phyloP scores from a whole-genome alignment of 805 yeast species.

The Cyberlindnera japonica region DNA sequence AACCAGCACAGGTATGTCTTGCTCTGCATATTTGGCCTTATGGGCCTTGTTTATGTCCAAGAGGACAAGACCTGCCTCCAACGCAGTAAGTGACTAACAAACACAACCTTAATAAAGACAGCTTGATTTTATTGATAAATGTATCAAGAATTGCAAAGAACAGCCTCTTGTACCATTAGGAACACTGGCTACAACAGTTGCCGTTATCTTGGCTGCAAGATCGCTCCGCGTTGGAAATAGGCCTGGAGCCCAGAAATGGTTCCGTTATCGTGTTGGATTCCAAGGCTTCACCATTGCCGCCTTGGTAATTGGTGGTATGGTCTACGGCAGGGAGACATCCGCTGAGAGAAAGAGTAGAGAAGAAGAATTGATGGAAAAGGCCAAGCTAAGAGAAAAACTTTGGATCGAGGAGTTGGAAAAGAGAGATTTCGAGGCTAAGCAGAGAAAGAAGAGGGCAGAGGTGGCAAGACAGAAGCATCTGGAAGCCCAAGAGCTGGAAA shows the following conservation, averaged over 20 bases:
- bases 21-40: background rate
- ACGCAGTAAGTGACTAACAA: too few relatives aligned
- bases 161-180: slow-evolving; percentile 92
- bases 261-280: slow-evolving; percentile 83
- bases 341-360: slow-evolving; percentile 51
- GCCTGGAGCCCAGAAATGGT: slow-evolving; percentile 76
- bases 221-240: slow-evolving; percentile 72
- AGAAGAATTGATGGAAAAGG: slow-evolving; percentile 68
- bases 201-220: slow-evolving; percentile 73
- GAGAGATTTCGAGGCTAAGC: slow-evolving; percentile 70
- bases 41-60: too few relatives aligned
- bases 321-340: slow-evolving; percentile 51
- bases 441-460: slow-evolving; percentile 65
- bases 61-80: too few relatives aligned
- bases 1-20: slow-evolving; percentile 23
- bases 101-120: too few relatives aligned
- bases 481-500: slow-evolving; percentile 38
- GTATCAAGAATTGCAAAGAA: slow-evolving; percentile 63
- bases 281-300: slow-evolving; percentile 85
- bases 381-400: slow-evolving; percentile 75
- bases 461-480: slow-evolving; percentile 43
- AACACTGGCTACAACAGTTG: slow-evolving; percentile 70
- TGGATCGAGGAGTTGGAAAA: slow-evolving; percentile 92
- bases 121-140: slow-evolving; percentile 50
- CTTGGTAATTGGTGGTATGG: slow-evolving; percentile 71